Evolutionary conservation across 2,329 filamentous ascomycete genomes (phyloP).

Genomic region (Microsporum ferrugineum): DNA sequence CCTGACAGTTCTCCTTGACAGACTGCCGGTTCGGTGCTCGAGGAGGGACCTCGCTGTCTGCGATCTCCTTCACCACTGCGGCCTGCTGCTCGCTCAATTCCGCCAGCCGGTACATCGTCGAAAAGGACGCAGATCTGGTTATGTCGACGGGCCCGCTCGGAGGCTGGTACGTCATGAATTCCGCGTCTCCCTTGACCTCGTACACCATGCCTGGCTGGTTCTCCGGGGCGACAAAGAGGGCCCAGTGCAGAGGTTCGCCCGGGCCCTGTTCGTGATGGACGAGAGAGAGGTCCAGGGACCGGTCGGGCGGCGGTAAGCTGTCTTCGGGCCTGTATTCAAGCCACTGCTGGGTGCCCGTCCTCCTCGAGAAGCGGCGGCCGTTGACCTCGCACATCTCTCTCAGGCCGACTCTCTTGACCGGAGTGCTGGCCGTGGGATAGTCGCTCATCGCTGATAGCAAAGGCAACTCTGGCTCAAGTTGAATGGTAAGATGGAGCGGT

Average conservation of each 20-base stretch:
- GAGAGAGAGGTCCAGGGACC: slow-evolving; percentile 15
- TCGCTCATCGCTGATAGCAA: background rate
- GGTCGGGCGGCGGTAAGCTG: background rate
- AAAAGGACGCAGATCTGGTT: slow-evolving; percentile 6
- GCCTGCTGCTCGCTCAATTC: slow-evolving; percentile 13
- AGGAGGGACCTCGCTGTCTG: slow-evolving; percentile 16
- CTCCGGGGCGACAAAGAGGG: slow-evolving; percentile 18
- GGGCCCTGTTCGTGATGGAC: slow-evolving; percentile 15
- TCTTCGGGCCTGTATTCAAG: slow-evolving; percentile 7
- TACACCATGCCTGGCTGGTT: slow-evolving; percentile 18
- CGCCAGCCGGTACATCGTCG: slow-evolving; percentile 16
- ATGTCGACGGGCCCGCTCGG: slow-evolving; percentile 11
- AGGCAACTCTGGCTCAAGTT: background rate
- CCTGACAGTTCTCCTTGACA: slow-evolving; percentile 20
- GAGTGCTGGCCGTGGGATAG: slow-evolving; percentile 5
- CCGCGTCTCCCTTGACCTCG: slow-evolving; percentile 20
- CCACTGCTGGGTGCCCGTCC: slow-evolving; percentile 15
- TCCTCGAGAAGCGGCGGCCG: slow-evolving; percentile 13
- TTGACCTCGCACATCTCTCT: slow-evolving; percentile 17
- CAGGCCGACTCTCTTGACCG: slow-evolving; percentile 13
- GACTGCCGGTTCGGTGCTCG: slow-evolving; percentile 13
- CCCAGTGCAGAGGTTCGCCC: slow-evolving; percentile 19
- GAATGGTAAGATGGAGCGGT: background rate
- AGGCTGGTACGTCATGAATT: slow-evolving; percentile 19
- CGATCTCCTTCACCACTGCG: slow-evolving; percentile 12